Percentiles rank a stretch among this genome's conserved stretches.
Conservation (phyloP, 1,139 yeast species). For the Blastobotrys malaysiensis region DNA sequence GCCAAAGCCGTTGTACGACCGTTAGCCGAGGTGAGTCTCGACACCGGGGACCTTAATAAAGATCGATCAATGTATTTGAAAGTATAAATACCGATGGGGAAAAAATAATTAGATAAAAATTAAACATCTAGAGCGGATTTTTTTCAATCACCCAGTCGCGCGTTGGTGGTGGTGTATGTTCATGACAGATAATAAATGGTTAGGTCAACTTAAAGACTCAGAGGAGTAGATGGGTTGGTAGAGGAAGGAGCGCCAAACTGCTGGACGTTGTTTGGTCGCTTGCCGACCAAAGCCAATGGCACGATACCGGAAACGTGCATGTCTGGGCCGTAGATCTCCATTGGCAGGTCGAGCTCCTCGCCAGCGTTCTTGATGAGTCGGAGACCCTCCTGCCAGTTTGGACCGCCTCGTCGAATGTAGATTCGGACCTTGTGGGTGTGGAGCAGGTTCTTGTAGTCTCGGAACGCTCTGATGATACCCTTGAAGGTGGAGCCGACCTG, state of each 20-base stretch:
- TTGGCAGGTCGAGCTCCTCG: conserved; percentile 41
- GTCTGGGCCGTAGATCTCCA: conserved; percentile 47
- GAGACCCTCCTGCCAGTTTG: conserved; percentile 46
- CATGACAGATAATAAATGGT: background rate
- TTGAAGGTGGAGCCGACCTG: conserved; percentile 45
- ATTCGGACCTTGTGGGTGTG: conserved; percentile 40
- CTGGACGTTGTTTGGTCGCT: conserved; percentile 36
- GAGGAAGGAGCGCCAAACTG: conserved; percentile 35
- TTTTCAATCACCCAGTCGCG: background rate
- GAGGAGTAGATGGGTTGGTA: conserved; percentile 32
- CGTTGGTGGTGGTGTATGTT: background rate
- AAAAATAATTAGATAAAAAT: background rate
- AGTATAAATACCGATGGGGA: background rate
- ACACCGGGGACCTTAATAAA: no score
- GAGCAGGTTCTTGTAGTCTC: conserved; percentile 36
- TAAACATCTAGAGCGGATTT: background rate
- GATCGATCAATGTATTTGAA: background rate
- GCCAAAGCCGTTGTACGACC: no score
- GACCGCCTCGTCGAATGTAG: conserved; percentile 44
- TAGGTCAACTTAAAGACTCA: conserved; percentile 20
- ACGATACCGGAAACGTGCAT: conserved; percentile 46
- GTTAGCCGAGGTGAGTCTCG: no score
- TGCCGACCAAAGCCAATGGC: conserved; percentile 38
- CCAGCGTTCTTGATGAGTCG: conserved; percentile 42
- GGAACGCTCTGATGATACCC: conserved; percentile 45